These are phyloP conservation scores for Penicillium hesseltinei DNA, from an alignment of 2,329 filamentous ascomycete species.

Conservation along the genomic window DNA sequence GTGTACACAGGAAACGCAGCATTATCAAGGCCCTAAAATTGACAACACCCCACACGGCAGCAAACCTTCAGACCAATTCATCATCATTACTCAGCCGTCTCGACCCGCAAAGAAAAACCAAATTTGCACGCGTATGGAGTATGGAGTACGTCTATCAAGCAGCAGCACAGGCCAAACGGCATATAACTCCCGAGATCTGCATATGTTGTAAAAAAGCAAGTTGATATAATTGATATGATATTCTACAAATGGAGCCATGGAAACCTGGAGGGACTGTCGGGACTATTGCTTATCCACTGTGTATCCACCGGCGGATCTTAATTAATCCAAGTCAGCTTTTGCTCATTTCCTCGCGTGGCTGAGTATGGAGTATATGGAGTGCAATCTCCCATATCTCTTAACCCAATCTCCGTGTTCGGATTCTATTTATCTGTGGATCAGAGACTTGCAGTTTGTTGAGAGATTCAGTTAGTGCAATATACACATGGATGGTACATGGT, in stretches of 20 bases:
- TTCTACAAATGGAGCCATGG: constrained; percentile 13
- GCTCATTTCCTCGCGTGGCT: constrained; percentile 13
- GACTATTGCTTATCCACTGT: constrained; percentile 19
- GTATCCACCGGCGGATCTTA: constrained; percentile 23
- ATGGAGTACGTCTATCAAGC: neutral
- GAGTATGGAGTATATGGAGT: neutral
- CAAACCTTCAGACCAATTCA: neutral
- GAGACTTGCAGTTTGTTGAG: neutral
- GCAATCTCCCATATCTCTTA: neutral
- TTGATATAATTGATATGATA: constrained; percentile 1
- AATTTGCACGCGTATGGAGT: neutral
- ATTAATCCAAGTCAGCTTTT: constrained; percentile 12
- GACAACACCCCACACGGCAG: neutral
- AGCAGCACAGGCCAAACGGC: constrained; percentile 1
- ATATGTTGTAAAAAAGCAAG: too few relatives aligned
- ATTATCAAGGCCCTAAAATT: neutral
- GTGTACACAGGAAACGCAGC: neutral
- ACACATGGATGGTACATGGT: neutral
- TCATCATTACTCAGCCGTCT: neutral
- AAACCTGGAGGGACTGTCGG: constrained; percentile 20
- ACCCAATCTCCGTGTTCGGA: constrained; percentile 5
- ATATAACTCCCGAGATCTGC: neutral
- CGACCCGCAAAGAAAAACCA: neutral
- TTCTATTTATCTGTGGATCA: constrained; percentile 6
- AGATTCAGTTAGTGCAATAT: neutral